Evolutionary conservation across 2,329 filamentous ascomycete species (phyloP).

Genomic region (Fusarium redolens): DNA sequence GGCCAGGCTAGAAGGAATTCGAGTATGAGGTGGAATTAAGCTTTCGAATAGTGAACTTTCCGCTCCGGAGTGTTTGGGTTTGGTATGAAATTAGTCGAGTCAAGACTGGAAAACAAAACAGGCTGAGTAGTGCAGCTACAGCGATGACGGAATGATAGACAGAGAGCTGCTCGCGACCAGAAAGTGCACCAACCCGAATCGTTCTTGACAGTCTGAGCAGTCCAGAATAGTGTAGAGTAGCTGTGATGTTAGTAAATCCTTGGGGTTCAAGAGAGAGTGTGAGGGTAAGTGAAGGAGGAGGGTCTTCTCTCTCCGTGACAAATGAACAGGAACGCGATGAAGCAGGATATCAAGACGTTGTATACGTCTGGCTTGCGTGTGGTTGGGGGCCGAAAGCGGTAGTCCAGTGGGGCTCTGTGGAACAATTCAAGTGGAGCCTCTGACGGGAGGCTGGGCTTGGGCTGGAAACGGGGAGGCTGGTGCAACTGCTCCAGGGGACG

Average conservation of each 20-base stretch:
- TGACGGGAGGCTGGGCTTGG: constrained; percentile 45
- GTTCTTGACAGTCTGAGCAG: not conserved
- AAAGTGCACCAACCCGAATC: constrained; percentile 8
- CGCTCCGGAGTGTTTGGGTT: not conserved
- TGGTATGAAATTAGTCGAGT: constrained; percentile 1
- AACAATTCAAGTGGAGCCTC: constrained; percentile 22
- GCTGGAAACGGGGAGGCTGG: constrained; percentile 50
- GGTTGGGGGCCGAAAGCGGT: constrained; percentile 47
- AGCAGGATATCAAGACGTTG: constrained; percentile 42
- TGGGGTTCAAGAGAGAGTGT: constrained; percentile 15
- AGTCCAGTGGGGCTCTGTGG: constrained; percentile 39
- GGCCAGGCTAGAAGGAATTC: constrained; percentile 7
- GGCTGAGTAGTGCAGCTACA: not conserved
- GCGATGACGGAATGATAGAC: constrained; percentile 28
- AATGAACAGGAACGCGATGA: constrained; percentile 20
- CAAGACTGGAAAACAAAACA: constrained; percentile 6
- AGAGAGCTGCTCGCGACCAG: not conserved
- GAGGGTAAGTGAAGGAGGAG: constrained; percentile 22
- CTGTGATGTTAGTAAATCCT: constrained; percentile 31
- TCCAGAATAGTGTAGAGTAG: not conserved
- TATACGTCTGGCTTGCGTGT: constrained; percentile 46
- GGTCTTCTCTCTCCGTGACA: constrained; percentile 30
- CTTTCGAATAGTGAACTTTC: constrained; percentile 18
- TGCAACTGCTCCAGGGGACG: constrained; percentile 43
- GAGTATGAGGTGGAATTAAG: constrained; percentile 23